Evolutionary conservation across 305 asterid species (phyloP).

Genomic region (Fraxinus paxiana): DNA sequence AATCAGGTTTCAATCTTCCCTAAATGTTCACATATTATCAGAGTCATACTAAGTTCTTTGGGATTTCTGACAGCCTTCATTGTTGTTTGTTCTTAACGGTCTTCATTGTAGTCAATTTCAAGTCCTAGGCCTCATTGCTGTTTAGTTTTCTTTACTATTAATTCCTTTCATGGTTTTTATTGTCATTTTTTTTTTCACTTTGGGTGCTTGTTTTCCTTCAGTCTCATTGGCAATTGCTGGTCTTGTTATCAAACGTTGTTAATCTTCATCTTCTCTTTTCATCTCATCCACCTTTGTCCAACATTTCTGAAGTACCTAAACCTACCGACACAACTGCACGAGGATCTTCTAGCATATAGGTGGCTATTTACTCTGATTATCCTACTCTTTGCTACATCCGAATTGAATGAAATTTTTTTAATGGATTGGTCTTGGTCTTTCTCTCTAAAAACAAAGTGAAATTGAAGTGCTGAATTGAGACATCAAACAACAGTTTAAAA

Average conservation of each 20-base stretch:
- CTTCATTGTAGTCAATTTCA: not conserved
- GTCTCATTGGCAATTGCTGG: not conserved
- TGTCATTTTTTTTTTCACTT: not conserved
- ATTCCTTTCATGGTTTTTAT: not conserved
- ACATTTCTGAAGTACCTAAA: not conserved
- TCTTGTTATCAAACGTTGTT: not conserved
- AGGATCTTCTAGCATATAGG: not conserved
- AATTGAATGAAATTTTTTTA: not conserved
- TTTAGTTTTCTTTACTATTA: not conserved
- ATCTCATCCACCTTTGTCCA: not conserved
- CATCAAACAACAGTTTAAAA: not conserved
- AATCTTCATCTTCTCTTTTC: not conserved
- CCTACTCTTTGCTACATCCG: not conserved
- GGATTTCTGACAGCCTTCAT: not conserved
- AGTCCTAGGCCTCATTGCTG: not conserved
- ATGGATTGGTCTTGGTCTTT: not conserved
- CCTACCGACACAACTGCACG: not conserved
- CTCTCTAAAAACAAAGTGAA: not conserved
- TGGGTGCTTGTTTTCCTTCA: not conserved
- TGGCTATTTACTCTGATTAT: not conserved
- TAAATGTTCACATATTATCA: not conserved
- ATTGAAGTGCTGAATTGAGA: not conserved
- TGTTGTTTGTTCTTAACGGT: not conserved
- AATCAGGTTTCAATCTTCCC: not conserved
- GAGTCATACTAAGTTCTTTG: not conserved